Conservation (phyloP, 345 rosid genomes). For the Camelina hispida region DNA sequence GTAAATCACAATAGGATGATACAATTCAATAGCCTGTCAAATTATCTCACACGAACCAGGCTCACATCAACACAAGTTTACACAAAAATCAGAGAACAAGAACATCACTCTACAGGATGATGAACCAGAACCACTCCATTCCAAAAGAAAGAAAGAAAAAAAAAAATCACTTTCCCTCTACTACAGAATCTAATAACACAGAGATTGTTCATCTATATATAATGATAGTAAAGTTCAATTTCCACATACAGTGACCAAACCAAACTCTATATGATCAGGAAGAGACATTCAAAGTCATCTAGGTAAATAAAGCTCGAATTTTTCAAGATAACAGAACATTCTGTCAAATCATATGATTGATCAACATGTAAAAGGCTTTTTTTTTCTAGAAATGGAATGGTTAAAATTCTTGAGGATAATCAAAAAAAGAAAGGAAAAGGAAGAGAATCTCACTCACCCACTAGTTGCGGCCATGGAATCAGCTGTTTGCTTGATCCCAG, state of each 20-base stretch:
- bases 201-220: background rate
- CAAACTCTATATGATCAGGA: conserved; percentile 17
- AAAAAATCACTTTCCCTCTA: background rate
- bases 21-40: background rate
- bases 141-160: background rate
- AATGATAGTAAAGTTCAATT: conserved; percentile 15
- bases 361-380: conserved; percentile 18
- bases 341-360: conserved; percentile 23
- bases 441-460: conserved; percentile 59
- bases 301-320: conserved; percentile 13
- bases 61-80: conserved; percentile 3
- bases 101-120: conserved; percentile 11
- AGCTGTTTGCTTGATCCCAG: conserved; percentile 71
- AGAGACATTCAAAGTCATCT: conserved; percentile 20
- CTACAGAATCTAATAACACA: background rate
- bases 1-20: conserved; percentile 3
- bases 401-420: conserved; percentile 13
- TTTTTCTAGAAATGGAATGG: conserved; percentile 4
- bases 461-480: conserved; percentile 64
- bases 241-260: conserved; percentile 5
- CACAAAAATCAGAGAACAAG: conserved; percentile 1
- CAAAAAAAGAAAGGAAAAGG: background rate
- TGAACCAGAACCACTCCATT: conserved; percentile 2
- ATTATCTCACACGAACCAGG: background rate
- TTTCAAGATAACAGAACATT: conserved; percentile 20